A percentile compares a stretch with the other conserved stretches of the same genome.
These are phyloP conservation scores for Microthyrium microscopicum DNA, from an alignment of 2,329 filamentous ascomycete genomes.

Conservation along the genomic window DNA sequence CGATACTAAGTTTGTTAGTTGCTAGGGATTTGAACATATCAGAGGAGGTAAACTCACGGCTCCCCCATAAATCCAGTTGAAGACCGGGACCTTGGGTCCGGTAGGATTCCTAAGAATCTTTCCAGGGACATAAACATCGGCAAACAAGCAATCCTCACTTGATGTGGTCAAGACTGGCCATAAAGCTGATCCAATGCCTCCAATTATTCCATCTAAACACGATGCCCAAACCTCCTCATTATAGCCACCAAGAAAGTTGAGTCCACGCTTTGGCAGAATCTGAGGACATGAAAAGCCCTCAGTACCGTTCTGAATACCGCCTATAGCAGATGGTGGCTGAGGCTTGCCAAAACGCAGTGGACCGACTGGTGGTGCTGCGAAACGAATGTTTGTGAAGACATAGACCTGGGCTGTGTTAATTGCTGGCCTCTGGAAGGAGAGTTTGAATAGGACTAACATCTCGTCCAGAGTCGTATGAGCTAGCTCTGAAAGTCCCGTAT, in stretches of 20 bases:
- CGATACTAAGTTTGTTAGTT: conserved; percentile 12
- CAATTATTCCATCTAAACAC: too few species aligned
- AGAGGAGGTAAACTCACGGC: conserved; percentile 41
- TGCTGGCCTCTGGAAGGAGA: neutral
- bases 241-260: too few species aligned
- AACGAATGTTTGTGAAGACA: conserved; percentile 14
- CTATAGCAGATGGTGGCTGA: conserved; percentile 3
- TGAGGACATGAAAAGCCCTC: conserved; percentile 1
- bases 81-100: conserved; percentile 44
- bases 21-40: conserved; percentile 35
- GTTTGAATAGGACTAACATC: conserved; percentile 2
- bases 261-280: too few species aligned
- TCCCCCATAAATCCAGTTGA: conserved; percentile 36
- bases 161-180: too few species aligned
- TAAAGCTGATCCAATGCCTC: too few species aligned
- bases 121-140: conserved; percentile 46
- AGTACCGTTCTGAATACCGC: conserved; percentile 3
- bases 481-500: conserved; percentile 6
- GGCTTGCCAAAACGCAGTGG: conserved; percentile 10
- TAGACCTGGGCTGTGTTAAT: conserved; percentile 10
- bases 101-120: conserved; percentile 24
- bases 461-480: conserved; percentile 3
- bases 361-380: conserved; percentile 18
- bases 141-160: conserved; percentile 51
- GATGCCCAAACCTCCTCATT: too few species aligned